Evolutionary conservation across 2,329 filamentous ascomycete genomes (phyloP), one percentile per base, ranked within the genome.

Genomic region (Myriosclerotinia scirpicola): DNA sequence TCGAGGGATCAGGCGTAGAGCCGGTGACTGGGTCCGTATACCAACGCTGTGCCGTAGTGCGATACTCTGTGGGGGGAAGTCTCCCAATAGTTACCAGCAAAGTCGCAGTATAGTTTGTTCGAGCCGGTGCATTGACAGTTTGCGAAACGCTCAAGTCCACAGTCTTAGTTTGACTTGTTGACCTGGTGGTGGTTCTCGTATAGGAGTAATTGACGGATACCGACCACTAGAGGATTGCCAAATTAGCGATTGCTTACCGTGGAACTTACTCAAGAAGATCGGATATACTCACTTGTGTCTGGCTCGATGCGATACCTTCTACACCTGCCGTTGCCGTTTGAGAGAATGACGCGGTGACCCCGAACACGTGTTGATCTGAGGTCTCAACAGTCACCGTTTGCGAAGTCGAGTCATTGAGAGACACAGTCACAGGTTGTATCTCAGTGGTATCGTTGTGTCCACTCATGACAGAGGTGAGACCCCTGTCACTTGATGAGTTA

Each of bases 141-240:
- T 14, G 38, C 14, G 15, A 30, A 9, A 56, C 22, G 2, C 26
- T 6, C 12, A 56, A 50, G 8, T 50, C n/a, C 11, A 50, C 46
- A 12, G 46, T 22, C 9, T n/a, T 22, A n/a, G 22, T 40, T 42
- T 30, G 3, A 44, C 54, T 56, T 26, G 12, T 40, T 42, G 30
- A 9, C 2, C 34, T 11, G 20, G 2, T 48, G 17, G 20, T 17
- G 8, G 20, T 8, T 56, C 5, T 20, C 54, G n/a, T 26, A 2
- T 3, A 6, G 0, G 7, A 0, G n/a, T 50, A 30, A 44, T 20
- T 11, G 22, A 1, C 9, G 5, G 14, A 0, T 26, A 30, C 38
- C 8, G 38, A 56, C 15, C 22, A 30, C 20, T 44, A 8, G 2
- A 34, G 30, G 30, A 34, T 34, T 34, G 30, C 30, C 30, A 34